A percentile compares a stretch with the other conserved stretches of the same genome.
phyloP scores from a whole-genome alignment of 2,329 filamentous ascomycete genomes.

The Fusarium austroafricanum region DNA sequence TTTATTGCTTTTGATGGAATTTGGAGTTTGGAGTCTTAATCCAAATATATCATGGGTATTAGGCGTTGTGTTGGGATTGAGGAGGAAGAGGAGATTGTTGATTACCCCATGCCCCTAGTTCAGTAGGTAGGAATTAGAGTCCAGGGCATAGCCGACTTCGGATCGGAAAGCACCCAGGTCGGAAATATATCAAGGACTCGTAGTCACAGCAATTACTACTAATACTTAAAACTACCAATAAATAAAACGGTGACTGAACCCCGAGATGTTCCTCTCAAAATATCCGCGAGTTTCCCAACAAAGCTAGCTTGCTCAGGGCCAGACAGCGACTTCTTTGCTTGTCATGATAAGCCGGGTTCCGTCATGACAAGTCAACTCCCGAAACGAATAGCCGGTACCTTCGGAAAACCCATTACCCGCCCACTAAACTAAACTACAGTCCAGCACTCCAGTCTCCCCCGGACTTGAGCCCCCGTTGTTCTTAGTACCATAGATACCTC shows the following conservation, averaged over 20 bases:
- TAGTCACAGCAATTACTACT: conserved; percentile 35
- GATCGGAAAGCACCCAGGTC: conserved; percentile 32
- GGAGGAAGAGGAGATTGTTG: background rate
- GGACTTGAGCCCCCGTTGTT: background rate
- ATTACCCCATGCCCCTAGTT: conserved; percentile 1
- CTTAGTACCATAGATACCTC: conserved; percentile 22
- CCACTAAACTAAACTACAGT: conserved; percentile 3
- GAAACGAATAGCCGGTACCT: conserved; percentile 42
- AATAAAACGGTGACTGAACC: conserved; percentile 35
- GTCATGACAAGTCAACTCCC: conserved; percentile 43
- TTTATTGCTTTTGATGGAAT: background rate
- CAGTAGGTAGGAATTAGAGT: background rate
- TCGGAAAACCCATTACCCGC: conserved; percentile 47
- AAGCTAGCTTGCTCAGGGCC: conserved; percentile 5
- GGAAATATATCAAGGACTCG: background rate
- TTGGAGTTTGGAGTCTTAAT: conserved; percentile 19
- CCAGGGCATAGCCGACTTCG: conserved; percentile 30
- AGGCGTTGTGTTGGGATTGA: conserved; percentile 8
- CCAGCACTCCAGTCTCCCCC: too few species aligned
- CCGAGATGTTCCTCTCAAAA: conserved; percentile 16
- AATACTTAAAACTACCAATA: conserved; percentile 21
- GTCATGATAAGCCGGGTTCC: conserved; percentile 27
- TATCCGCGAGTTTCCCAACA: conserved; percentile 5
- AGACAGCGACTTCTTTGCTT: background rate
- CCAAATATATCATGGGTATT: conserved; percentile 19